Percentiles rank a stretch among this genome's conserved stretches.
Evolutionary conservation across 257 asterid species (phyloP).

Genomic region (Forsythia viridissima): DNA sequence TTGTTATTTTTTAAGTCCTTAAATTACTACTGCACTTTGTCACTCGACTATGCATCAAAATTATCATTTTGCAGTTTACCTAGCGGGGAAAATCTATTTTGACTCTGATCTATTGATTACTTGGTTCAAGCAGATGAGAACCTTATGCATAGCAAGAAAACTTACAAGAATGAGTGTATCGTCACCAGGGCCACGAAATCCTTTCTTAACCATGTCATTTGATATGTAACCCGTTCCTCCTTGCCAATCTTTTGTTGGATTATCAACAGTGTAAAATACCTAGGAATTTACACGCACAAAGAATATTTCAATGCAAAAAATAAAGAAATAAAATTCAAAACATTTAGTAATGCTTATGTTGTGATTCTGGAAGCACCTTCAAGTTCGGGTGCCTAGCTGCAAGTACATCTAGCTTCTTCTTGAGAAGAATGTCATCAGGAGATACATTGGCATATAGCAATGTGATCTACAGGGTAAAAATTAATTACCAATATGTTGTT

Average conservation of each 20-base stretch:
- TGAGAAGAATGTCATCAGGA: conserved; percentile 96
- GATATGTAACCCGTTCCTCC: conserved; percentile 89
- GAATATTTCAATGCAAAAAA: not conserved
- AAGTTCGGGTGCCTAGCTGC: conserved; percentile 83
- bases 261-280: conserved; percentile 91
- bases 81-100: conserved; percentile 13
- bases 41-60: not conserved
- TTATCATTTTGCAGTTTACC: not conserved
- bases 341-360: not conserved
- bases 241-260: conserved; percentile 79
- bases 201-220: conserved; percentile 81
- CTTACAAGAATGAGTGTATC: conserved; percentile 90
- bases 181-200: conserved; percentile 82
- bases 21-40: not conserved
- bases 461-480: conserved; percentile 57
- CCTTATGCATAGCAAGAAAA: conserved; percentile 25
- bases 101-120: conserved; percentile 8
- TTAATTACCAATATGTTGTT: conserved; percentile 10
- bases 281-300: conserved; percentile 31
- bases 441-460: conserved; percentile 88
- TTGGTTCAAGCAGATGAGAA: conserved; percentile 15
- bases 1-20: not conserved
- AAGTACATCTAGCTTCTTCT: conserved; percentile 87
- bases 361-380: conserved; percentile 51
- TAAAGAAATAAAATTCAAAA: conserved; percentile 4